These are phyloP conservation scores for Solanum ahanhuiri DNA, from an alignment of 257 asterid species.

Conservation along the genomic window DNA sequence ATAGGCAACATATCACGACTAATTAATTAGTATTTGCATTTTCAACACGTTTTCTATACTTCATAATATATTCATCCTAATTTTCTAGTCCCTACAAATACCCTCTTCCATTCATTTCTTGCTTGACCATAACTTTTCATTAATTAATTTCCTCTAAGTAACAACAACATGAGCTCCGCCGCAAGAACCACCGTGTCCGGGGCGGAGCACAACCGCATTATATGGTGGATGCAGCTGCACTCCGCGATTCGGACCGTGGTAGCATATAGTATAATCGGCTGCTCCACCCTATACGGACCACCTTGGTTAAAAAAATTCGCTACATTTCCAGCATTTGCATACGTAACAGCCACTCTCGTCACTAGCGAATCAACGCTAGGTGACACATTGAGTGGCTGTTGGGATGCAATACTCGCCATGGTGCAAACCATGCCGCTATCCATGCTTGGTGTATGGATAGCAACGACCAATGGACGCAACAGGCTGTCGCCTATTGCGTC, in stretches of 20 bases:
- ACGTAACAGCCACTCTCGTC: conserved; percentile 32
- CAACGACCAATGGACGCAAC: too few relatives aligned
- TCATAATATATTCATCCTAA: not conserved
- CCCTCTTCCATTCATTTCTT: not conserved
- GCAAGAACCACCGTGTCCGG: conserved; percentile 1
- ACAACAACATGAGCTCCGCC: not conserved
- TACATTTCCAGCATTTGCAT: conserved; percentile 39
- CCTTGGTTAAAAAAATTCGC: not conserved
- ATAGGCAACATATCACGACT: not conserved
- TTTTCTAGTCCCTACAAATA: not conserved
- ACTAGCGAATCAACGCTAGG: conserved; percentile 43
- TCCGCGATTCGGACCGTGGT: conserved; percentile 34
- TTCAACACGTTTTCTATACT: not conserved
- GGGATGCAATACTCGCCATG: conserved; percentile 43
- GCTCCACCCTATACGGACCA: conserved; percentile 50
- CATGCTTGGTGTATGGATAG: conserved; percentile 18
- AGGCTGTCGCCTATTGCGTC: not conserved
- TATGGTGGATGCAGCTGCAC: conserved; percentile 44
- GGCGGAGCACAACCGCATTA: conserved; percentile 23
- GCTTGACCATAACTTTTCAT: not conserved
- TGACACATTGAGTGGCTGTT: conserved; percentile 37
- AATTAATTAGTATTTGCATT: not conserved
- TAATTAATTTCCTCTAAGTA: not conserved
- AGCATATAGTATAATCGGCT: conserved; percentile 42
- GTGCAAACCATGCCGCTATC: conserved; percentile 40